Conservation (phyloP, 352 stramenopile genomes). For the Pythium folliculosum region DNA sequence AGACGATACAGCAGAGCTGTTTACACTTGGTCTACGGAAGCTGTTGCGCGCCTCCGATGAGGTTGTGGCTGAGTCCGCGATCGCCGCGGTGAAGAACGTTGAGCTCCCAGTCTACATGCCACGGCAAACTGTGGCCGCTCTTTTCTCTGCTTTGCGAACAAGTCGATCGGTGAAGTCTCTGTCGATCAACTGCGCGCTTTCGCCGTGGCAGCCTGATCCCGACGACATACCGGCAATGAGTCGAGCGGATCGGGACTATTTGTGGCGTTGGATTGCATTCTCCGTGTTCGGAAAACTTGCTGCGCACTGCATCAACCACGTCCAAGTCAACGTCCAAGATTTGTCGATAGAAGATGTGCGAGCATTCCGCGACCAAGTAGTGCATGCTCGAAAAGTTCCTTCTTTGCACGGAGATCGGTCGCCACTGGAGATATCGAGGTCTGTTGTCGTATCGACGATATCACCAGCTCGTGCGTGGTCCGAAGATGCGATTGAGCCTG, state of each 20-base stretch:
- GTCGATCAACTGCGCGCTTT: slow-evolving; percentile 4
- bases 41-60: not conserved
- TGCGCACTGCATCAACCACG: not conserved
- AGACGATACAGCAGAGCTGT: not conserved
- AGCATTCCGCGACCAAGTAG: not conserved
- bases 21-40: not conserved
- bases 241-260: slow-evolving; percentile 5
- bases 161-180: slow-evolving; percentile 3
- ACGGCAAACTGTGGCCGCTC: not conserved
- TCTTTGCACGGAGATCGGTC: too few relatives aligned
- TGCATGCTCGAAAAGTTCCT: too few relatives aligned
- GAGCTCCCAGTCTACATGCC: slow-evolving; percentile 13
- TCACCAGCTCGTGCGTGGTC: too few relatives aligned
- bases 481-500: too few relatives aligned
- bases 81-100: not conserved
- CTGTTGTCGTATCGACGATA: too few relatives aligned
- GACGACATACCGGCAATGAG: slow-evolving; percentile 1
- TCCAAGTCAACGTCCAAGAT: not conserved
- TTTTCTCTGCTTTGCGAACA: slow-evolving; percentile 4
- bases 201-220: slow-evolving; percentile 12
- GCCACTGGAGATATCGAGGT: too few relatives aligned
- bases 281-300: not conserved
- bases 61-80: not conserved
- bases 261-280: slow-evolving; percentile 16
- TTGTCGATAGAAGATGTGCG: not conserved